phyloP scores from a whole-genome alignment of 169 alveolate species.

The Ichthyophthirius multifiliis region DNA sequence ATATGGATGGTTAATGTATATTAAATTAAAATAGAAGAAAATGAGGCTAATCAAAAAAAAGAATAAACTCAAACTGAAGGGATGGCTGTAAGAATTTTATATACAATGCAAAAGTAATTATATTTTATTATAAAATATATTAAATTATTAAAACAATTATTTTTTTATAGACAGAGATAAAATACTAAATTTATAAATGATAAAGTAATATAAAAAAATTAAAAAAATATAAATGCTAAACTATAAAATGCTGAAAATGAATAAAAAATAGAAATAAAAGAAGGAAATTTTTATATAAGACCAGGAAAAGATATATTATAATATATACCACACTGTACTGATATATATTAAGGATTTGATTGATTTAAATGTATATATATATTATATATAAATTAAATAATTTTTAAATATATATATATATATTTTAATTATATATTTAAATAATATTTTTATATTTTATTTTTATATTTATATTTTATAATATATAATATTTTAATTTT shows the following conservation, averaged over 20 bases:
- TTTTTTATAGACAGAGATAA: neutral
- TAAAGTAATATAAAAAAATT: neutral
- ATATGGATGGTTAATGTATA: neutral
- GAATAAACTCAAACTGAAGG: neutral
- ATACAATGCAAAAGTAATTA: neutral
- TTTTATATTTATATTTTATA: too few relatives aligned
- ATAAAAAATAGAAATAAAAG: neutral
- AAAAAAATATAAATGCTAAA: neutral
- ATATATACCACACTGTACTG: neutral
- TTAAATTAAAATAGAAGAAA: neutral
- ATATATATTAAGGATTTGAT: neutral
- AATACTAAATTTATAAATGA: neutral
- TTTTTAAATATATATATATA: too few relatives aligned
- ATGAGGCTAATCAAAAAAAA: neutral
- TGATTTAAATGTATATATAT: neutral
- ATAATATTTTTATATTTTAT: too few relatives aligned
- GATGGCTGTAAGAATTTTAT: neutral
- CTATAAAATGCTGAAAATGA: too few relatives aligned
- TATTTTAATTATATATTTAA: too few relatives aligned
- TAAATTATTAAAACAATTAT: neutral
- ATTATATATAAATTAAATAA: too few relatives aligned
- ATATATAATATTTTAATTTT: too few relatives aligned
- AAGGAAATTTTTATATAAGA: neutral
- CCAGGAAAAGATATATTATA: neutral
- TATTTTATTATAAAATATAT: neutral